phyloP scores from a whole-genome alignment of 192 early-diverging fungal genomes.

The Podila horticola region DNA sequence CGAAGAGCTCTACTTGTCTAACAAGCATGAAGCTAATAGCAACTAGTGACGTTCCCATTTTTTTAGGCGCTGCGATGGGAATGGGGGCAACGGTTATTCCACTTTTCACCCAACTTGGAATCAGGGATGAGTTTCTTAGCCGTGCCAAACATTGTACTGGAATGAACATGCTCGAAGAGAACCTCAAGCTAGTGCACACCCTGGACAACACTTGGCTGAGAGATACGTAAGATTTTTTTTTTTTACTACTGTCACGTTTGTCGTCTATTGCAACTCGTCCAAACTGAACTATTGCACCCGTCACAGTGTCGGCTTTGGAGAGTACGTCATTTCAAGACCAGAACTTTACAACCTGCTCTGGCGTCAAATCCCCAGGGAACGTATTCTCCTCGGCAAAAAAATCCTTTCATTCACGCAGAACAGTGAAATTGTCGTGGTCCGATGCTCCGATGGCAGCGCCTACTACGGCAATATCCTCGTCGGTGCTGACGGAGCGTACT shows the following conservation, averaged over 20 bases:
- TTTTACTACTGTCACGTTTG: not conserved
- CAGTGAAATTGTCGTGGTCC: not conserved
- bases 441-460: not conserved
- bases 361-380: not conserved
- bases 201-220: not conserved
- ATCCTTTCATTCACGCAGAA: not conserved
- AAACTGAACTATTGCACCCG: not conserved
- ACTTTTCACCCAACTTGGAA: not conserved
- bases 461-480: not conserved
- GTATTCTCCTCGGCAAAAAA: not conserved
- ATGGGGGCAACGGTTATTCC: not conserved
- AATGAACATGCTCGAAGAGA: not conserved
- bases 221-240: not conserved
- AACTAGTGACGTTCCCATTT: not conserved
- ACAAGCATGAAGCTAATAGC: not conserved
- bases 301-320: not conserved
- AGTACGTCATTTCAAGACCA: not conserved
- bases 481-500: not conserved
- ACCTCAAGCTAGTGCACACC: not conserved
- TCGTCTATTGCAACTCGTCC: not conserved
- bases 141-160: not conserved
- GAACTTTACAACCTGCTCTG: not conserved
- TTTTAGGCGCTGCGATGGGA: not conserved
- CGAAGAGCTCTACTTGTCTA: too few species aligned
- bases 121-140: not conserved